Evolutionary conservation across 148 eudicot species (phyloP).

Genomic region (Persicaria tinctoria): DNA sequence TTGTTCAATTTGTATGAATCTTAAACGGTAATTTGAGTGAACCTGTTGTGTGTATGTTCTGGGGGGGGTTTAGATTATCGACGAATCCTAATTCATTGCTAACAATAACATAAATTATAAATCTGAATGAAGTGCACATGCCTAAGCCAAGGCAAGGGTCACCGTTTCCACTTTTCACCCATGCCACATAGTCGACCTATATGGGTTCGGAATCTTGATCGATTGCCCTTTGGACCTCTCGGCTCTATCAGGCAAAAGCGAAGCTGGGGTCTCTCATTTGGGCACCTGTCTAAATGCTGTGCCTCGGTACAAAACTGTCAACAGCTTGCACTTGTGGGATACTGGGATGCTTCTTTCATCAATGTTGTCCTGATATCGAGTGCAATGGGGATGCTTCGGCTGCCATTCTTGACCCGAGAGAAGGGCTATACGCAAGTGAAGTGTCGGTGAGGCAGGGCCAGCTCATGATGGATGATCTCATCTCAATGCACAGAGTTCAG

Average conservation of each 20-base stretch:
- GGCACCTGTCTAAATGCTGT: slow-evolving; percentile 27
- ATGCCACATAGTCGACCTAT: slow-evolving; percentile 51
- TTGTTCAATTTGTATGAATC: too few species aligned
- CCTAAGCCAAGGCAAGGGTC: slow-evolving; percentile 62
- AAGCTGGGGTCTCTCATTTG: slow-evolving; percentile 16
- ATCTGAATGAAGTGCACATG: slow-evolving; percentile 34
- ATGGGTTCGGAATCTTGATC: slow-evolving; percentile 54
- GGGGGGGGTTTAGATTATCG: too few species aligned
- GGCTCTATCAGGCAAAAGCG: slow-evolving; percentile 21
- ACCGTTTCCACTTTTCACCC: slow-evolving; percentile 67
- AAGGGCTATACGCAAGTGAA: slow-evolving; percentile 73
- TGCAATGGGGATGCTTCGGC: slow-evolving; percentile 86
- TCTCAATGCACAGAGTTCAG: slow-evolving; percentile 66
- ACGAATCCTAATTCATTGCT: too few species aligned
- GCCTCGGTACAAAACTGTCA: slow-evolving; percentile 62
- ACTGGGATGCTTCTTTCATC: slow-evolving; percentile 45
- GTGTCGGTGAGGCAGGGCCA: too few species aligned
- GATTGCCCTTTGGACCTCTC: slow-evolving; percentile 92
- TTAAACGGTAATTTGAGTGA: too few species aligned
- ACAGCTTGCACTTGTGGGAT: slow-evolving; percentile 48
- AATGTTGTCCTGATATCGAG: slow-evolving; percentile 65
- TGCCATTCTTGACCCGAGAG: slow-evolving; percentile 66
- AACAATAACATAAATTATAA: too few species aligned
- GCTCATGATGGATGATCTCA: slow-evolving; percentile 87
- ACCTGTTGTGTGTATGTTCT: too few species aligned